phyloP scores from a whole-genome alignment of 345 rosid genomes.

The Barbarea vulgaris region DNA sequence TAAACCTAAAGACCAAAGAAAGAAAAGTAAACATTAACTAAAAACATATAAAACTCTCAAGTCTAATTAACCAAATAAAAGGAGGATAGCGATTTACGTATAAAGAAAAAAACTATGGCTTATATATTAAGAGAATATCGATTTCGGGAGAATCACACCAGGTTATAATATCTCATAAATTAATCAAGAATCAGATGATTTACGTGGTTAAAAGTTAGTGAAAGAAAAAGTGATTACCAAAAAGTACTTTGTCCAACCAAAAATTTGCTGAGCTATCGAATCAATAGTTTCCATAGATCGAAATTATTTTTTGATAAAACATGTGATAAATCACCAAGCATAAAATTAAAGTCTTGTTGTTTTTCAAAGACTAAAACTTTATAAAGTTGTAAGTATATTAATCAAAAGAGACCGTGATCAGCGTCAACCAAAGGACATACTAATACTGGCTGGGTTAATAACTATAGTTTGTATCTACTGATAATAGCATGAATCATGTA shows the following conservation, averaged over 20 bases:
- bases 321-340: slow-evolving; percentile 8
- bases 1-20: slow-evolving; percentile 38
- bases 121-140: background rate
- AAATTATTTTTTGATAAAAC: background rate
- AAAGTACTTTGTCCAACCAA: slow-evolving; percentile 27
- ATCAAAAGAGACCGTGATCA: background rate
- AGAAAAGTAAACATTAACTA: slow-evolving; percentile 38
- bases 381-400: background rate
- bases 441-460: background rate
- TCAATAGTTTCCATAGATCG: background rate
- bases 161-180: slow-evolving; percentile 26
- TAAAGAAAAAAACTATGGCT: background rate
- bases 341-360: background rate
- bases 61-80: slow-evolving; percentile 15
- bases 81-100: slow-evolving; percentile 26
- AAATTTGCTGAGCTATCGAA: slow-evolving; percentile 32
- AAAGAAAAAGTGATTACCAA: slow-evolving; percentile 18
- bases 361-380: background rate
- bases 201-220: slow-evolving; percentile 37
- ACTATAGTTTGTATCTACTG: background rate
- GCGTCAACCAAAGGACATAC: background rate
- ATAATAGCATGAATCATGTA: background rate
- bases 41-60: slow-evolving; percentile 1
- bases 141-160: slow-evolving; percentile 29
- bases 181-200: slow-evolving; percentile 31